Evolutionary conservation across 1,284 basidiomycete genomes (phyloP), one percentile per base, ranked within the genome.

Genomic region (Caloboletus inedulis): DNA sequence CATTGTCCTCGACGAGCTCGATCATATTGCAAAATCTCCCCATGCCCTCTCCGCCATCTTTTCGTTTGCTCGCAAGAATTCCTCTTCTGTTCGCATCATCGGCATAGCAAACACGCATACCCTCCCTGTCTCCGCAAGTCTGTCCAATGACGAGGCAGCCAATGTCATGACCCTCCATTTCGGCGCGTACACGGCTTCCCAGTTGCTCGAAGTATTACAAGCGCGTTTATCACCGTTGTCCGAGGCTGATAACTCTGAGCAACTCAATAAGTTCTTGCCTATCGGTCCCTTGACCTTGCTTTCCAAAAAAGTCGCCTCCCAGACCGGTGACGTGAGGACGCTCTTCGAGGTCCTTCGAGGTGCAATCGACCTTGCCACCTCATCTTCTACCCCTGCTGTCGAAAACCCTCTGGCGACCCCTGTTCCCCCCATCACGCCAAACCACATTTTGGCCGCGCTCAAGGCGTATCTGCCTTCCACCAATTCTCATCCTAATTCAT

Each of bases 31-130:
- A 2, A 75, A 81, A 1, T 80, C 80, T 3, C 62, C 80, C 2
- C 78, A 81, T 55, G 69, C 77, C 7, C 72, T 91, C 23, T 68
- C 77, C 1, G 71, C 81, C 8, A 70, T 91, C 41, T 89, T 91
- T 65, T 76, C 80, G 3, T 73, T 90, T 18, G 77, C 85, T 12
- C 74, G 78, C 42, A 69, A 77, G 3, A 70, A 78, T 50, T 65
- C 77, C 1, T 65, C 74, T 10, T 72, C 69, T 40, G 62, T 90
- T 45, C 80, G 87, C 40, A 71, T 65, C 21, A 82, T 91, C 56
- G 88, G 85, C 45, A 91, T 91, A 61, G 89, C 89, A 29, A 91
- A 91, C 58, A 90, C 87, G 0, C 89, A 91, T 62, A 91, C 89
- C 5, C 79, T 91, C 13, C 83, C 85, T 2, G 77, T 83, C 3